Evolutionary conservation across 169 alveolate genomes (phyloP), one percentile per base, ranked within the genome.

Genomic region (Cytauxzoon felis): DNA sequence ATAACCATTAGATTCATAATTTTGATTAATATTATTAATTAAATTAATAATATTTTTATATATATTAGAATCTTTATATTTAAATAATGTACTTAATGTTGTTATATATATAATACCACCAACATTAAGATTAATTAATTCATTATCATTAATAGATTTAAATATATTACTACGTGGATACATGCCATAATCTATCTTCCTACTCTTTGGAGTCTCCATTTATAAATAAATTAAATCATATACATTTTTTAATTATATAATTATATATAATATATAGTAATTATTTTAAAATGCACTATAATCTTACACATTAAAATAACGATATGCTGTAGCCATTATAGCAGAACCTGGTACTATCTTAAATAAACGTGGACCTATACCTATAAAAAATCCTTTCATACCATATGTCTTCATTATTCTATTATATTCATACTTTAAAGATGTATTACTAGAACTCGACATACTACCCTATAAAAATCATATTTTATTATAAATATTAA

Each of bases 311-410:
- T 76, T 76, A 68, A 65, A 76, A 43, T 62, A 64, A 32, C 65
- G 75, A 40, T 76, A 65, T 3, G 67, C 34, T n/a, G 75, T 80
- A 42, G 80, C 56, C 19, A 76, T 76, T 0, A 76, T 76, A 19
- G 86, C 86, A 8, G 75, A 76, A 7, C 80, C 79, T 2, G 86
- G 86, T 1, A 76, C 86, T 0, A 76, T 75, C 66, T 66, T 76
- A 11, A 66, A 26, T 29, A 76, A 23, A 5, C 86, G 26, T 11
- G 86, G 86, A 13, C 63, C 59, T 11, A 76, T 36, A 3, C 86
- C 86, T 21, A 76, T 76, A 32, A 54, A 30, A 26, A 66, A 64
- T 16, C 86, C 86, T 11, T 75, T 9, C 19, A 76, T 36, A 2
- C 86, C 86, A 33, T 66, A 64, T 11, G 60, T 53, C 3, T 56